phyloP scores from a whole-genome alignment of 345 rosid species.

The Arabidopsis arenosa region DNA sequence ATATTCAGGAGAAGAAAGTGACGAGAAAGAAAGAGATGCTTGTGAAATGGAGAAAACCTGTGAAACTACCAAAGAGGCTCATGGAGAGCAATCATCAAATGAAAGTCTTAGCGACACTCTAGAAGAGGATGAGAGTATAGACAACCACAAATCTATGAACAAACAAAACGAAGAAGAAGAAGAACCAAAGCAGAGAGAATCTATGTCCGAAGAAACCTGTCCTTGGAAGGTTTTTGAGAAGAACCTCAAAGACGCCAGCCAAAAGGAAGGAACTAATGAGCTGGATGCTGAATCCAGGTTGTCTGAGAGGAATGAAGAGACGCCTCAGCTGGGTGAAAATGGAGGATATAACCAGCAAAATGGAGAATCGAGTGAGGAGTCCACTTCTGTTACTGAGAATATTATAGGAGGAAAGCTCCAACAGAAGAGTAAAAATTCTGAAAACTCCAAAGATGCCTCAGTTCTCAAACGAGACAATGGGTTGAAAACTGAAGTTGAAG shows the following conservation, averaged over 20 bases:
- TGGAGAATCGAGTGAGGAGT: constrained; percentile 41
- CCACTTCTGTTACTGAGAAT: constrained; percentile 15
- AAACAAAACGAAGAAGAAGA: constrained; percentile 43
- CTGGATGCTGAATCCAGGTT: constrained; percentile 32
- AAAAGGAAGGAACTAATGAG: constrained; percentile 47
- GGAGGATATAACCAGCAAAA: constrained; percentile 38
- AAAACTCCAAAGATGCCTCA: constrained; percentile 43
- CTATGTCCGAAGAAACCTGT: constrained; percentile 39
- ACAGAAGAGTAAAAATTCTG: constrained; percentile 38
- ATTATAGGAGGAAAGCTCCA: constrained; percentile 39
- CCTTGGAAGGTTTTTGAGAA: constrained; percentile 51
- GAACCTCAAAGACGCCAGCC: constrained; percentile 48
- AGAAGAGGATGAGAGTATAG: constrained; percentile 43
- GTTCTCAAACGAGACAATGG: constrained; percentile 41
- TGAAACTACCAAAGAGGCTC: constrained; percentile 43
- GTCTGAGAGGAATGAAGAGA: constrained; percentile 44
- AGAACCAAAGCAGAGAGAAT: constrained; percentile 39
- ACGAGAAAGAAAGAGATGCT: constrained; percentile 45
- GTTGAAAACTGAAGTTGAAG: constrained; percentile 41
- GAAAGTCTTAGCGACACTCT: constrained; percentile 37
- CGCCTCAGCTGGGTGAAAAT: constrained; percentile 25
- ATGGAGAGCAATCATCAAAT: constrained; percentile 44
- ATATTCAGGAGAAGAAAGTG: constrained; percentile 46
- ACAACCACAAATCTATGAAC: constrained; percentile 24
- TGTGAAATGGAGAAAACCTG: constrained; percentile 46